Base-by-base conservation (phyloP, 805 yeast genomes). In the Brettanomyces naardenensis region DNA sequence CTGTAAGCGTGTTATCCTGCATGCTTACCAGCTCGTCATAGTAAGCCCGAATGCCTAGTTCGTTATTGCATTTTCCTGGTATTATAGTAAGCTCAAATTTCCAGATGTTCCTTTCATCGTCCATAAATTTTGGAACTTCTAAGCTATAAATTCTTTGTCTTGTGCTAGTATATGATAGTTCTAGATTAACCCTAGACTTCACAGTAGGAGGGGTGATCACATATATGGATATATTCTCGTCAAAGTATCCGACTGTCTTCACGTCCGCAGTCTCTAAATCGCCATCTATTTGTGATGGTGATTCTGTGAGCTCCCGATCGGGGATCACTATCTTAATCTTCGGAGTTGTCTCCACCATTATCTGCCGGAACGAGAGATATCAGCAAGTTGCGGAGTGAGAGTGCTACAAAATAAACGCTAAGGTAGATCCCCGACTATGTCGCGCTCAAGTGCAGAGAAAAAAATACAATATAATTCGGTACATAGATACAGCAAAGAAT, bases 1-100 rank as follows among this genome's bases (percentile, higher is more conserved):
- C 45, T 31, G 38, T 27, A 19, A 48, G 37, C 17, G 31, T 27
- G 2, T 40, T 39, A 3, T 43, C 38, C 10, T 21, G n/a, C 5
- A 35, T 20, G 7, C 44, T 40, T 4, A 31, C 27, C 4, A 35
- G 18, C 31, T 44, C 40, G 20, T 44, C 45, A 34, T 43, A 53
- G 4, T 28, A 37, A 11, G 47, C 58, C 22, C 35, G 37, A 10
- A 53, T 27, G 5, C 17, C 36, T 21, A 54, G 33, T 5, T 39
- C 36, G 18, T 31, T 48, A 4, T 49, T 40, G 7, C 38, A 37
- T 31, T 44, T 47, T 18, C 48, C 56, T 3, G 58, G 54, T 1
- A 40, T 30, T 17, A 54, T 34, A 2, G 17, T 31, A 4, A 49
- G 35, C 2, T 25, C 37, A 13, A 44, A 38, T 20, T 33, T 32